Conservation (phyloP, 1,284 basidiomycete species). For the Hemileia vastatrix region DNA sequence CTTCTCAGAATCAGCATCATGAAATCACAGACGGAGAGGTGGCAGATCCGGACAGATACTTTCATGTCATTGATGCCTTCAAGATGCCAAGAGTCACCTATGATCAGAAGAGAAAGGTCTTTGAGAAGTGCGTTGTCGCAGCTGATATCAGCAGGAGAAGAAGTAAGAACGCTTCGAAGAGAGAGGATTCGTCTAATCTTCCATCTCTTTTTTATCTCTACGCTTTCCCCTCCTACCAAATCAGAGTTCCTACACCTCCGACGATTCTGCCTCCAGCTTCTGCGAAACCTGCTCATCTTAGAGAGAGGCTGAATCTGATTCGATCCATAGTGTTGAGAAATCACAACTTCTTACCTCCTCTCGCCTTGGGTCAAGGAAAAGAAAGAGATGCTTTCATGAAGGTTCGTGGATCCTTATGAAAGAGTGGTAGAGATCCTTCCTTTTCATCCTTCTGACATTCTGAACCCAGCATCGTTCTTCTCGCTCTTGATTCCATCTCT, state of each 20-base stretch:
- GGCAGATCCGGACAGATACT: neutral
- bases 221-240: no score
- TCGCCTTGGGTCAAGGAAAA: conserved; percentile 66
- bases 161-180: no score
- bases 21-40: conserved; percentile 24
- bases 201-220: no score
- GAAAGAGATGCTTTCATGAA: conserved; percentile 66
- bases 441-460: neutral
- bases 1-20: conserved; percentile 14
- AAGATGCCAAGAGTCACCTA: conserved; percentile 12
- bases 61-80: conserved; percentile 20
- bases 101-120: conserved; percentile 13
- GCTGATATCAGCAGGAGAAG: no score
- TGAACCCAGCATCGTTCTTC: no score
- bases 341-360: conserved; percentile 91
- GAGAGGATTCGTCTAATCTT: no score
- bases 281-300: conserved; percentile 10
- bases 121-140: conserved; percentile 5
- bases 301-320: conserved; percentile 21
- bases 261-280: conserved; percentile 9
- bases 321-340: conserved; percentile 64
- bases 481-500: no score
- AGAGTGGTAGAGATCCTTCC: neutral
- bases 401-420: conserved; percentile 48
- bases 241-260: no score